phyloP scores from a whole-genome alignment of 192 early-diverging fungal genomes.

The Rhizoclosmatium globosum region DNA sequence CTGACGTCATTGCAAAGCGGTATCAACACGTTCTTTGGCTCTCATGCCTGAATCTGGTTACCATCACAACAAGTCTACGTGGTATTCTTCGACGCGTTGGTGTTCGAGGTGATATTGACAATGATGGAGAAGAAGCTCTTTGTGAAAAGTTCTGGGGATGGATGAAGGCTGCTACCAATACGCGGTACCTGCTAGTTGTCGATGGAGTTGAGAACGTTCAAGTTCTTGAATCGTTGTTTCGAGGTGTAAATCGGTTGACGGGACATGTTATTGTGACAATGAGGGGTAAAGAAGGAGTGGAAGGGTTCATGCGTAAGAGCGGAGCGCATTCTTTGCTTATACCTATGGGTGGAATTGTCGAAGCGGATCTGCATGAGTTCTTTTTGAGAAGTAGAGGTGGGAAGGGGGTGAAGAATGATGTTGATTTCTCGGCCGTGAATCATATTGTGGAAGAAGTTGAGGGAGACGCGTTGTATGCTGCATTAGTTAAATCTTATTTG shows the following conservation, averaged over 20 bases:
- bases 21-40: constrained; percentile 7
- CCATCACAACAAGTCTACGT: not conserved
- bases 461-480: not conserved
- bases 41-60: not conserved
- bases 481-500: constrained; percentile 5
- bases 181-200: not conserved
- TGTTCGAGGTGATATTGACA: too few relatives aligned
- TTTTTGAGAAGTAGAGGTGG: constrained; percentile 13
- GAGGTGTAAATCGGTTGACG: not conserved
- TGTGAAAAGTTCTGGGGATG: constrained; percentile 4
- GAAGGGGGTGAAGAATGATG: not conserved
- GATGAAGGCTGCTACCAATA: not conserved
- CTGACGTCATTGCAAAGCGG: not conserved
- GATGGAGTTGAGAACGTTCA: not conserved
- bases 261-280: constrained; percentile 23
- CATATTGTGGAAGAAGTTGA: not conserved
- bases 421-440: constrained; percentile 1
- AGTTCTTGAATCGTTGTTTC: constrained; percentile 8
- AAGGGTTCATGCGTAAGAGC: not conserved
- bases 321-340: not conserved
- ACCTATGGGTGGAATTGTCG: not conserved
- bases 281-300: not conserved
- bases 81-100: not conserved
- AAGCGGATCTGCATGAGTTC: constrained; percentile 1
- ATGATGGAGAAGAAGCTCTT: not conserved